Conservation (phyloP, 805 yeast species). For the Sugiyamaella boreocaroliniensis region DNA sequence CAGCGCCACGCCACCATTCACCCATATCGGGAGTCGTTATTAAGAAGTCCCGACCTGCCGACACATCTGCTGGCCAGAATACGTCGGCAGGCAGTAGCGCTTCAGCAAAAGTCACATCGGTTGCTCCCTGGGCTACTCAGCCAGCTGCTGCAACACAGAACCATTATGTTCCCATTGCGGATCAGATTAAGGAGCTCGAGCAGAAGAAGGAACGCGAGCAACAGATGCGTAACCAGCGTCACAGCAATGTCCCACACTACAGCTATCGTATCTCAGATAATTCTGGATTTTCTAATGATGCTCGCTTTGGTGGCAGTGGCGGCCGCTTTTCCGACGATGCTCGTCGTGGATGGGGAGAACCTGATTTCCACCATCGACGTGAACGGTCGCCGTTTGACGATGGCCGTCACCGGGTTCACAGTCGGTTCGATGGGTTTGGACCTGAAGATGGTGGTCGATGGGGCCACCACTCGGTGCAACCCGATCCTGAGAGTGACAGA, state of each 20-base stretch:
- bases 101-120: not conserved
- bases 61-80: not conserved
- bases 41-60: not conserved
- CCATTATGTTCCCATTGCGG: constrained; percentile 19
- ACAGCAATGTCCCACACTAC: constrained; percentile 5
- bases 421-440: not conserved
- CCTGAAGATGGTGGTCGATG: constrained; percentile 6
- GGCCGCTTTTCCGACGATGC: not conserved
- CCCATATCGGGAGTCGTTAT: not conserved
- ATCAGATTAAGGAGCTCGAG: constrained; percentile 20
- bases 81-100: not conserved
- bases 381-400: not conserved
- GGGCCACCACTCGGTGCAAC: constrained; percentile 3
- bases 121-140: constrained; percentile 19
- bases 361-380: not conserved
- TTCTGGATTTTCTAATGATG: not conserved
- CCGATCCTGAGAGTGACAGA: constrained; percentile 11
- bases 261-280: constrained; percentile 7
- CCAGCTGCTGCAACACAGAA: constrained; percentile 2
- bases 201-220: constrained; percentile 15
- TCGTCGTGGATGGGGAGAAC: not conserved
- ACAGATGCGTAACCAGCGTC: not conserved
- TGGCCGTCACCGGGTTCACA: not conserved
- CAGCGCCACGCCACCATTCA: not conserved
- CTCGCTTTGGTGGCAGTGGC: constrained; percentile 5